phyloP scores from a whole-genome alignment of 257 asterid species.

The Penstemon barbatus region DNA sequence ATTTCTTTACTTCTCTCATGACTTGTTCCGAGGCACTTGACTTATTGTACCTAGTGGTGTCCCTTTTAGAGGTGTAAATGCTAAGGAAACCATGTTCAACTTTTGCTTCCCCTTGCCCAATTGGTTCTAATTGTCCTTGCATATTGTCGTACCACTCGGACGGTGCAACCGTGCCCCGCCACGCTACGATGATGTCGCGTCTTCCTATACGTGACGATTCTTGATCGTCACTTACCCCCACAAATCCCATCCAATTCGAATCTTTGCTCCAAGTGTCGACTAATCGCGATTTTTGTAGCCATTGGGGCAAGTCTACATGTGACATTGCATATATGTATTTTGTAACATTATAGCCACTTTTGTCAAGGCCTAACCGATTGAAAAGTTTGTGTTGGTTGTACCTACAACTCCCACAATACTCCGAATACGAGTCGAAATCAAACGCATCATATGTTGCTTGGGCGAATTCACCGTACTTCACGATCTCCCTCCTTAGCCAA shows the following conservation, averaged over 20 bases:
- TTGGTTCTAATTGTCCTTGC: constrained; percentile 56
- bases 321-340: constrained; percentile 74
- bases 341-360: constrained; percentile 48
- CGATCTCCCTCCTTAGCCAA: constrained; percentile 56
- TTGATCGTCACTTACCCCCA: constrained; percentile 59
- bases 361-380: constrained; percentile 43
- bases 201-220: constrained; percentile 67
- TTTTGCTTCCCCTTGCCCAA: constrained; percentile 59
- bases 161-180: constrained; percentile 80
- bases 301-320: constrained; percentile 58
- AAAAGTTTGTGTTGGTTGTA: constrained; percentile 51
- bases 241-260: constrained; percentile 84
- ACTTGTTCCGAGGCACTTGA: constrained; percentile 77
- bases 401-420: constrained; percentile 70
- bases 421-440: constrained; percentile 60
- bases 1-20: constrained; percentile 46
- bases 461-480: constrained; percentile 77
- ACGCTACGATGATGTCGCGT: constrained; percentile 67
- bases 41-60: constrained; percentile 60
- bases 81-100: constrained; percentile 81
- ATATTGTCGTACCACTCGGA: constrained; percentile 80
- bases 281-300: constrained; percentile 57
- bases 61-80: constrained; percentile 66
- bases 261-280: constrained; percentile 68
- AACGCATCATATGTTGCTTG: constrained; percentile 81